phyloP scores from a whole-genome alignment of 164 flowering plant species.

The Annona squamosa region DNA sequence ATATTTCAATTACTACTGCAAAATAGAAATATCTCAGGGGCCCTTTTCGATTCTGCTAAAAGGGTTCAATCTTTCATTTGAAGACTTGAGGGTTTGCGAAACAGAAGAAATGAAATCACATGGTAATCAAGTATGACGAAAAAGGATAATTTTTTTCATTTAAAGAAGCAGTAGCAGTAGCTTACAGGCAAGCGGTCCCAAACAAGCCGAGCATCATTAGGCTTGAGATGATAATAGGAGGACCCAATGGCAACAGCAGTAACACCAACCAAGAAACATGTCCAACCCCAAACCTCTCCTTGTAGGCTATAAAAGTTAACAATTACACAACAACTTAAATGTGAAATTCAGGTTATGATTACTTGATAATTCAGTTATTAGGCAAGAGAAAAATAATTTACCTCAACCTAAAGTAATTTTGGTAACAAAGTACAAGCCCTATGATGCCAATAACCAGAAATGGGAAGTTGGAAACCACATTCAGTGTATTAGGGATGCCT shows the following conservation, averaged over 20 bases:
- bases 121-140: too few species aligned
- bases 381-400: slow-evolving; percentile 14
- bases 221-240: slow-evolving; percentile 82
- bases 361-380: neutral
- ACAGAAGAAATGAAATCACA: neutral
- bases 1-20: neutral
- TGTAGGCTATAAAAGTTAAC: slow-evolving; percentile 38
- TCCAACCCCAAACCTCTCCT: slow-evolving; percentile 92
- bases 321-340: too few species aligned
- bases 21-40: too few species aligned
- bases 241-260: slow-evolving; percentile 93
- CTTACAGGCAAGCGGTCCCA: slow-evolving; percentile 97
- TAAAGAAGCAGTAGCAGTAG: slow-evolving; percentile 12
- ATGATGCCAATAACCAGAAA: slow-evolving; percentile 71
- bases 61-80: too few species aligned
- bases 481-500: slow-evolving; percentile 91
- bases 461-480: slow-evolving; percentile 86
- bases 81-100: too few species aligned
- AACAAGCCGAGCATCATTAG: slow-evolving; percentile 82
- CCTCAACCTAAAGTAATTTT: slow-evolving; percentile 71
- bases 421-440: slow-evolving; percentile 70
- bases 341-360: neutral
- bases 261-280: slow-evolving; percentile 73
- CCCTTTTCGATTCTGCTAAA: too few species aligned
- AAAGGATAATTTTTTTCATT: neutral